phyloP scores from a whole-genome alignment of 345 rosid genomes.

The Toxicodendron radicans region DNA sequence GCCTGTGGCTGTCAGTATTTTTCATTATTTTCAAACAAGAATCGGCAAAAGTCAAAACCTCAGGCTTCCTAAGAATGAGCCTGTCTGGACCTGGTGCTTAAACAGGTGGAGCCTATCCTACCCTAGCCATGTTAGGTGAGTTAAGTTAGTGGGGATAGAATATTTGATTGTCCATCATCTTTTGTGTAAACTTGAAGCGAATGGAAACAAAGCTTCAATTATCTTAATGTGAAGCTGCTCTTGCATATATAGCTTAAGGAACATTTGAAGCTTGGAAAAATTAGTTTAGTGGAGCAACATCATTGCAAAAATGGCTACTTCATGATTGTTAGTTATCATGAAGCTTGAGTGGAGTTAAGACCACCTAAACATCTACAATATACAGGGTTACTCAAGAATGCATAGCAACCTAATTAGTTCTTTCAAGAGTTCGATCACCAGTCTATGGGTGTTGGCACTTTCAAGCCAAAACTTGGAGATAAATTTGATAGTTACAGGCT shows the following conservation, averaged over 20 bases:
- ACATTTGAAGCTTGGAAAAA: not conserved
- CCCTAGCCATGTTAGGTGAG: not conserved
- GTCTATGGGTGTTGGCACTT: not conserved
- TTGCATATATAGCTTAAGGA: not conserved
- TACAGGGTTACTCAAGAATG: not conserved
- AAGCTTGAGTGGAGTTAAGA: not conserved
- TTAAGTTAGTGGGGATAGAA: not conserved
- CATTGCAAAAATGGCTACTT: constrained; percentile 16
- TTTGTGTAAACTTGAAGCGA: not conserved
- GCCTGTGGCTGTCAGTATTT: not conserved
- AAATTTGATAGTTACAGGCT: not conserved
- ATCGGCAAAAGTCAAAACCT: no score
- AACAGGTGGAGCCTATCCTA: not conserved
- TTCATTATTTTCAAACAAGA: no score
- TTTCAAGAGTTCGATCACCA: not conserved
- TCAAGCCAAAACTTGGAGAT: constrained; percentile 1
- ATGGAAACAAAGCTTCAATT: not conserved
- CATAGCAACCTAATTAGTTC: no score
- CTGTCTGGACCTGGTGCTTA: no score
- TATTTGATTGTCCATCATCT: not conserved
- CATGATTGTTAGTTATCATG: constrained; percentile 5
- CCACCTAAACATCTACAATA: no score
- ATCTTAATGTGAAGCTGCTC: not conserved
- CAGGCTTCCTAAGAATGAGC: no score
- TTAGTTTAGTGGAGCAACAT: not conserved